phyloP scores from a whole-genome alignment of 2,329 filamentous ascomycete species.

The Alternaria dauci region DNA sequence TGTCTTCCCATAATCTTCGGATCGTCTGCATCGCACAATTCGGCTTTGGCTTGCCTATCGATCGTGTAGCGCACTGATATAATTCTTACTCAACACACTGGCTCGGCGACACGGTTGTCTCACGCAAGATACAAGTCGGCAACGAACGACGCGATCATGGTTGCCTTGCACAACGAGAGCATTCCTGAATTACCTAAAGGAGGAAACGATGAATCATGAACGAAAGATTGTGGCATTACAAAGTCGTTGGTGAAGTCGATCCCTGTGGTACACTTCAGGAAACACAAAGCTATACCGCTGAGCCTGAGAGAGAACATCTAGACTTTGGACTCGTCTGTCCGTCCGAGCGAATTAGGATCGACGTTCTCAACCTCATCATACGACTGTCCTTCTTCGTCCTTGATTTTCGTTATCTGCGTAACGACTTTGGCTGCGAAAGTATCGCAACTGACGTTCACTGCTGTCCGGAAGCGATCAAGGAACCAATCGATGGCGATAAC shows the following conservation, averaged over 20 bases:
- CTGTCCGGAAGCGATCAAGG: conserved; percentile 64
- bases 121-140: background rate
- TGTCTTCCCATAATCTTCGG: background rate
- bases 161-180: background rate
- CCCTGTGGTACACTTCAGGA: background rate
- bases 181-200: background rate
- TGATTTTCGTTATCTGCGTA: conserved; percentile 51
- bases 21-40: background rate
- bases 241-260: background rate
- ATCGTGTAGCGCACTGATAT: background rate
- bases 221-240: conserved; percentile 2
- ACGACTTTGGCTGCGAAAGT: conserved; percentile 56
- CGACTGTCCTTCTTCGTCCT: conserved; percentile 38
- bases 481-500: conserved; percentile 65
- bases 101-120: background rate
- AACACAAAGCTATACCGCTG: background rate
- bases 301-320: background rate
- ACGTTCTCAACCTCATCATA: conserved; percentile 21
- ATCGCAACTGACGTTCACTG: conserved; percentile 62
- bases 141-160: background rate
- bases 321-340: conserved; percentile 9
- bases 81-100: background rate
- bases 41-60: background rate
- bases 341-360: conserved; percentile 17
- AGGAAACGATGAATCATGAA: background rate